Conservation (phyloP, 2,329 filamentous ascomycete genomes). For the Stylonectria norvegica region DNA sequence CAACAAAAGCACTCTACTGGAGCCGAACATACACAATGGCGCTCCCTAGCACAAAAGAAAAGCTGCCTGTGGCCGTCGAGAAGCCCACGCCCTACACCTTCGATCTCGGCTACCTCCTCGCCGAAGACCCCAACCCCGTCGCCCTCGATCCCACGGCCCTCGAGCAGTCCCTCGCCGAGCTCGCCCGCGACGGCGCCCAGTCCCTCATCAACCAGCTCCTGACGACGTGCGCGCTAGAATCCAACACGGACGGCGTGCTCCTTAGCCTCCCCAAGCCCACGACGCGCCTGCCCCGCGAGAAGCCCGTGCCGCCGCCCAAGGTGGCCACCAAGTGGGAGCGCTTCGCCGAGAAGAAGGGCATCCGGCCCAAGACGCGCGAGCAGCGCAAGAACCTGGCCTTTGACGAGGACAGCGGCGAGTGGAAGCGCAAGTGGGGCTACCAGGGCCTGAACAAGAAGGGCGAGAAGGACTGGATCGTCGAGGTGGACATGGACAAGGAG, state of each 20-base stretch:
- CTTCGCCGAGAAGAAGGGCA: conserved; percentile 96
- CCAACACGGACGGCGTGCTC: conserved; percentile 67
- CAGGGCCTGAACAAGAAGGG: conserved; percentile 83
- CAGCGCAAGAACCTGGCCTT: conserved; percentile 71
- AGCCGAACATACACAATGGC: conserved; percentile 34
- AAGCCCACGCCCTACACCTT: conserved; percentile 91
- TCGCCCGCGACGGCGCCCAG: conserved; percentile 87
- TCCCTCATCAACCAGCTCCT: conserved; percentile 92
- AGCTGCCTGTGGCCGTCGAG: conserved; percentile 62
- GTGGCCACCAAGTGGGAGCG: conserved; percentile 90
- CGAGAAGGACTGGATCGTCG: conserved; percentile 84
- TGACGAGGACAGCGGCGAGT: conserved; percentile 80
- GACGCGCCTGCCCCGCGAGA: conserved; percentile 81
- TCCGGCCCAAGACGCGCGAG: conserved; percentile 82
- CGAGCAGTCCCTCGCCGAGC: conserved; percentile 66
- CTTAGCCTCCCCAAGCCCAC: conserved; percentile 69
- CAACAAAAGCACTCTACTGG: too few species aligned
- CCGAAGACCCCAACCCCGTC: conserved; percentile 82
- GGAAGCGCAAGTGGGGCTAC: conserved; percentile 94
- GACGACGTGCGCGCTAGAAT: conserved; percentile 76
- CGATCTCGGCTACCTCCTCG: conserved; percentile 84
- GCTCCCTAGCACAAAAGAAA: conserved; percentile 38
- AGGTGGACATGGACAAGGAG: conserved; percentile 79
- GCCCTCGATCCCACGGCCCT: conserved; percentile 50
- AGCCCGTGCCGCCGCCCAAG: conserved; percentile 79